Conservation (phyloP, 768 basidiomycete genomes). For the Lactarius sp. region DNA sequence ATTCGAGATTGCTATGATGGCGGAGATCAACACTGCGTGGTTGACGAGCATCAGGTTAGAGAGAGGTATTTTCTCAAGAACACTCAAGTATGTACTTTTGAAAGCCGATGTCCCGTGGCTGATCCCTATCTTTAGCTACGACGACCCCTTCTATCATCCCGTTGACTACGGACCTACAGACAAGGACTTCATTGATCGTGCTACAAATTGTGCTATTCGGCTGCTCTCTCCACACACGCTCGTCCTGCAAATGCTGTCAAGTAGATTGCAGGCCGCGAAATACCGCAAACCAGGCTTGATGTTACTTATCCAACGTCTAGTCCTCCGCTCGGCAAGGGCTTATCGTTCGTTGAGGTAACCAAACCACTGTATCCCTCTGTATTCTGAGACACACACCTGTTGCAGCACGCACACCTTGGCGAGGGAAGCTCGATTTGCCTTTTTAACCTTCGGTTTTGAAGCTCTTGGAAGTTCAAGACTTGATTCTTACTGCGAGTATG, state of each 20-base stretch:
- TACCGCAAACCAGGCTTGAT: slow-evolving; percentile 83
- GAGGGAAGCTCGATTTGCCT: slow-evolving; percentile 83
- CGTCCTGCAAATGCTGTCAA: slow-evolving; percentile 83
- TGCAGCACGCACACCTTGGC: slow-evolving; percentile 86
- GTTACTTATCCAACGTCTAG: slow-evolving; percentile 78
- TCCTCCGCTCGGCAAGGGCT: slow-evolving; percentile 72
- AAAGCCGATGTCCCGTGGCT: slow-evolving; percentile 5
- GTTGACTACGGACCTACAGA: slow-evolving; percentile 89
- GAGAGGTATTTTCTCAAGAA: slow-evolving; percentile 78
- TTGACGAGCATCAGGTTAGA: slow-evolving; percentile 68
- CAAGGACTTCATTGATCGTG: slow-evolving; percentile 74
- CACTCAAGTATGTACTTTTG: slow-evolving; percentile 62
- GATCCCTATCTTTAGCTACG: slow-evolving; percentile 50
- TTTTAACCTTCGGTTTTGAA: slow-evolving; percentile 91
- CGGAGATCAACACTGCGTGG: slow-evolving; percentile 87
- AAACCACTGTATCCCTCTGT: background rate
- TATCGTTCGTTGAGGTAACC: slow-evolving; percentile 67
- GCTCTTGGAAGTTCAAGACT: slow-evolving; percentile 82
- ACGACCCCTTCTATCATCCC: slow-evolving; percentile 82
- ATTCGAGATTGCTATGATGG: slow-evolving; percentile 78
- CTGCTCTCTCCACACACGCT: slow-evolving; percentile 79
- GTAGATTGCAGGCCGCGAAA: slow-evolving; percentile 88
- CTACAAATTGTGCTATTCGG: slow-evolving; percentile 61
- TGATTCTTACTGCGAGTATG: slow-evolving; percentile 75
- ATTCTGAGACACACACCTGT: background rate